Percentiles rank a stretch among this genome's conserved stretches.
These are phyloP conservation scores for Candolleomyces aberdarensis DNA, from an alignment of 768 basidiomycete genomes.

Conservation along the genomic window DNA sequence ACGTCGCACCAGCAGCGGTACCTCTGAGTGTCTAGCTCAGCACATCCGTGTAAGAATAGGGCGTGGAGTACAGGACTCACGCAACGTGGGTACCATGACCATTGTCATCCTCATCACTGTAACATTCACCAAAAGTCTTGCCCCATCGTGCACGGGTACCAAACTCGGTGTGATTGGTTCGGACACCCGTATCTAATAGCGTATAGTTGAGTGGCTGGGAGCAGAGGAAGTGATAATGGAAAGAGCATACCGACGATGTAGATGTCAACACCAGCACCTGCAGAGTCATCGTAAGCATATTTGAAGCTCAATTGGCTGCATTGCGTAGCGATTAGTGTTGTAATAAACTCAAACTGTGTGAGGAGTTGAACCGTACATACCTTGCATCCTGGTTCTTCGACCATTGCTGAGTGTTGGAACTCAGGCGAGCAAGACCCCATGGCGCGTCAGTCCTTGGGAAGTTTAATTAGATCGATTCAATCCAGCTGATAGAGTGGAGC, in stretches of 20 bases:
- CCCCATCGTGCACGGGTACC: no score
- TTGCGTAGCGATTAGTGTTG: neutral
- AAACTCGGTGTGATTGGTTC: no score
- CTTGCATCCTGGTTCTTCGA: slow-evolving; percentile 13
- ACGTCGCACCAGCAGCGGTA: slow-evolving; percentile 21
- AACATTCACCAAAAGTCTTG: no score
- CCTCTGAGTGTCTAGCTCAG: slow-evolving; percentile 10
- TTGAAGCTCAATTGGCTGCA: slow-evolving; percentile 16
- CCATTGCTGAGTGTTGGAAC: slow-evolving; percentile 5
- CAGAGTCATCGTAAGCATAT: slow-evolving; percentile 18
- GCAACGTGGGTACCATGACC: slow-evolving; percentile 38
- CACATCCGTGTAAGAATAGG: neutral
- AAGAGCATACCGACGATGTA: slow-evolving; percentile 31
- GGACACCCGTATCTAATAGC: neutral
- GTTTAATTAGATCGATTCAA: no score
- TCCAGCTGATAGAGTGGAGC: neutral
- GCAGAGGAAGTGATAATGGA: neutral
- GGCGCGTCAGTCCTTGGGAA: slow-evolving; percentile 25
- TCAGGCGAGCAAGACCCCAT: slow-evolving; percentile 30
- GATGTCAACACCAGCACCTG: slow-evolving; percentile 32
- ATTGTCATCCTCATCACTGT: slow-evolving; percentile 7
- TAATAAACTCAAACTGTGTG: neutral
- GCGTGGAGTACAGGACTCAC: slow-evolving; percentile 11
- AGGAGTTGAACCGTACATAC: neutral
- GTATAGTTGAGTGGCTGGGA: slow-evolving; percentile 11